Evolutionary conservation across 139 green algal genomes (phyloP), one percentile per base, ranked within the genome.

Genomic region (Chlamydomonas incerta): DNA sequence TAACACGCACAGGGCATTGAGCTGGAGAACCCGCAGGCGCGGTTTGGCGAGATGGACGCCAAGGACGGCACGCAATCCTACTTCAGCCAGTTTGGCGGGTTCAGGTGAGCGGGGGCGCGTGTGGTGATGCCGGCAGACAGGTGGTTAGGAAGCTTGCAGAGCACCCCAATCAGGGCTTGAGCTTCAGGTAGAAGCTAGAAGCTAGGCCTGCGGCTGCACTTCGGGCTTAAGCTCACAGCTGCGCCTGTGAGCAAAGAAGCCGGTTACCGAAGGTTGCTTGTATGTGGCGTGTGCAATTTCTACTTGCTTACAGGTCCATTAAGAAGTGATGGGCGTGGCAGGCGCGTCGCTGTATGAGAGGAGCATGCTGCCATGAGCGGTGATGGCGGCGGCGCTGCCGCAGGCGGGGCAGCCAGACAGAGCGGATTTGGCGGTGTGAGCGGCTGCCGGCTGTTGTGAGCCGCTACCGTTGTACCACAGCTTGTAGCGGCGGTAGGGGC

Each of bases 31-130:
- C 96, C 96, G 0, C 80, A 90, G 13, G 77, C 86, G 0, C 69
- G 33, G 29, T 57, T 87, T 47, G 86, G 80, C 15, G 87, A 89
- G 35, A 74, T 87, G 55, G 90, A 95, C 21, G 60, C 75, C 23
- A 71, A 86, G 28, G 85, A 81, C 62, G 97, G 96, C 72, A 97
- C 95, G 41, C 94, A 98, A 90, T 95, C 88, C 14, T 99, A 99
- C 85, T 99, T 99, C 87, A 96, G 91, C 23, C 93, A 97, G 72
- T 95, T 95, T 24, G 87, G 85, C 1, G 97, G 94, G 6, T 99
- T 99, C 88, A 82, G 84, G 37, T 88, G 37, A 52, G 28, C 34
- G 4, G 67, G 28, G 18, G 58, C 58, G 18, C 50, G 50, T 20
- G 50, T 10, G 50, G 50, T 57, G 50, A 14, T n/a, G n/a, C n/a